Conservation (phyloP, 768 basidiomycete genomes). For the Tricholoma terreum region DNA sequence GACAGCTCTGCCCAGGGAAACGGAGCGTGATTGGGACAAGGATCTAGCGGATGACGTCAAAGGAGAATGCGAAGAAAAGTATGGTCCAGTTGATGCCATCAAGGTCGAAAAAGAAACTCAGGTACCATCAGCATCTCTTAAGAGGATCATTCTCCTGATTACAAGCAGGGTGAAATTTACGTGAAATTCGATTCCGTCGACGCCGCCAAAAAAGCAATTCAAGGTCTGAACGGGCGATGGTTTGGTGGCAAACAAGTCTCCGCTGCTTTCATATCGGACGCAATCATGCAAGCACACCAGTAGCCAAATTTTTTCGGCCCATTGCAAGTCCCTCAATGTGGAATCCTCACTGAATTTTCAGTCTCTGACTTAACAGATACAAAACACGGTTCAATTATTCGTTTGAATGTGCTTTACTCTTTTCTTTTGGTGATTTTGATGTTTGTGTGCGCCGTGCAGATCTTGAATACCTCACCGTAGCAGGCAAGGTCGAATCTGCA, state of each 20-base stretch:
- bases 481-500: conserved; percentile 16
- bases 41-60: conserved; percentile 97
- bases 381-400: conserved; percentile 25
- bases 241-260: conserved; percentile 91
- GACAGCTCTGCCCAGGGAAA: conserved; percentile 59
- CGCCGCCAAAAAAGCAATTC: conserved; percentile 76
- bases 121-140: conserved; percentile 38
- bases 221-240: conserved; percentile 94
- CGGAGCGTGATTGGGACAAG: conserved; percentile 93
- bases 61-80: conserved; percentile 88
- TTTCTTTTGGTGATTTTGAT: conserved; percentile 23
- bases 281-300: conserved; percentile 90
- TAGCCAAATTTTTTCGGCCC: conserved; percentile 30
- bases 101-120: conserved; percentile 93
- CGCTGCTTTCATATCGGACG: conserved; percentile 87
- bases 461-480: conserved; percentile 18
- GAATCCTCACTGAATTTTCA: conserved; percentile 31
- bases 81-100: conserved; percentile 83
- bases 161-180: conserved; percentile 88
- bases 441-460: conserved; percentile 31
- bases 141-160: conserved; percentile 8
- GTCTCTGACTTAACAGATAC: conserved; percentile 28
- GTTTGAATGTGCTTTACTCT: conserved; percentile 32
- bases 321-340: conserved; percentile 9
- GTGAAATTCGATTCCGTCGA: conserved; percentile 84